These are phyloP conservation scores for Tuber magnatum DNA, from an alignment of 495 filamentous ascomycete species.

Conservation along the genomic window DNA sequence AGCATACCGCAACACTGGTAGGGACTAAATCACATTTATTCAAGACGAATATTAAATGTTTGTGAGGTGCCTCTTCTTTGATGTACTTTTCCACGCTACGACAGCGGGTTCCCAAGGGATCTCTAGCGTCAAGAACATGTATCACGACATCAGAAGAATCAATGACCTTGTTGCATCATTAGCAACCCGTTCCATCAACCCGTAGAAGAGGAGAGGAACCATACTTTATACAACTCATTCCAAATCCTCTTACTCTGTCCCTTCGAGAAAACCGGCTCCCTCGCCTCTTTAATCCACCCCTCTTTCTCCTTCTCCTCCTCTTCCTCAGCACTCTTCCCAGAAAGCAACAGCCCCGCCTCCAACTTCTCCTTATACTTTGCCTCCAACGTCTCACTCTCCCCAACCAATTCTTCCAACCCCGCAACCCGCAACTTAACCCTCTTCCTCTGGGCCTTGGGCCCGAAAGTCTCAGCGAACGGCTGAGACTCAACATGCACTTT, in stretches of 20 bases:
- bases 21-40: conserved; percentile 98
- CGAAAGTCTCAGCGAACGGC: conserved; percentile 84
- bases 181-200: conserved; percentile 4
- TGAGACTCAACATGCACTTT: conserved; percentile 87
- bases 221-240: conserved; percentile 89
- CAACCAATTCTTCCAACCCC: conserved; percentile 72
- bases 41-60: conserved; percentile 83
- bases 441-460: conserved; percentile 87
- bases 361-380: conserved; percentile 69
- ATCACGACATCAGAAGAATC: conserved; percentile 94
- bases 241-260: conserved; percentile 92
- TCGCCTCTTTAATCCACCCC: conserved; percentile 57
- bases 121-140: conserved; percentile 87
- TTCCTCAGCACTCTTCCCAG: conserved; percentile 57
- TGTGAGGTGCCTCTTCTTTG: conserved; percentile 84
- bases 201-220: neutral
- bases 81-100: conserved; percentile 90
- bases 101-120: conserved; percentile 85
- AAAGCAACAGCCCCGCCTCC: conserved; percentile 64
- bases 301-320: conserved; percentile 52
- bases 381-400: conserved; percentile 65
- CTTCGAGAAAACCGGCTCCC: conserved; percentile 87
- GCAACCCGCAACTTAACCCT: conserved; percentile 77
- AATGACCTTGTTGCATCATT: conserved; percentile 53
- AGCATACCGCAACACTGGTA: conserved; percentile 85